Conservation (phyloP, 192 early-diverging fungal genomes). For the Coemansia sp. region DNA sequence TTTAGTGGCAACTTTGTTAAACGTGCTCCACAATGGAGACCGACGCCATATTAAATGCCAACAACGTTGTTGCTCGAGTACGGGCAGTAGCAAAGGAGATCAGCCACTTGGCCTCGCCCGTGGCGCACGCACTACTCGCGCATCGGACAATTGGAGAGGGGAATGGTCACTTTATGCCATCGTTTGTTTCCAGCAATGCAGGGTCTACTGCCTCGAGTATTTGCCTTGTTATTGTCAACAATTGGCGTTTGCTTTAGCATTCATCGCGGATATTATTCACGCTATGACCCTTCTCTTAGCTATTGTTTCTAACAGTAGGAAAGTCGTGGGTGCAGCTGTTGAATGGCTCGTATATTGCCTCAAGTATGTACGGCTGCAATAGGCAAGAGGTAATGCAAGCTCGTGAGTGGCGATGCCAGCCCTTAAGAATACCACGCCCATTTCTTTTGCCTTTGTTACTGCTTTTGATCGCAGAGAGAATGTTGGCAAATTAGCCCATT, state of each 20-base stretch:
- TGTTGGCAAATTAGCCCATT: neutral
- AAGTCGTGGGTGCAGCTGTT: too few relatives aligned
- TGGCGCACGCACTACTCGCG: neutral
- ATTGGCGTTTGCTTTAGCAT: neutral
- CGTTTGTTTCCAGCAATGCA: neutral
- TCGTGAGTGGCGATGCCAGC: too few relatives aligned
- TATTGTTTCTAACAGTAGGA: too few relatives aligned
- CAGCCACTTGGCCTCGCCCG: neutral
- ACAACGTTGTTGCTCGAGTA: neutral
- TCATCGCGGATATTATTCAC: too few relatives aligned
- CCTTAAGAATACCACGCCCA: too few relatives aligned
- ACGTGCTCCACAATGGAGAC: neutral
- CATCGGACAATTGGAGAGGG: neutral
- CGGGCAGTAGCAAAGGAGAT: neutral
- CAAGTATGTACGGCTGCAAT: too few relatives aligned
- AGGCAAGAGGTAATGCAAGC: too few relatives aligned
- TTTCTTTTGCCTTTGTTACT: too few relatives aligned
- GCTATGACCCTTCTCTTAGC: too few relatives aligned
- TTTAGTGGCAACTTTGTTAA: constrained; percentile 1
- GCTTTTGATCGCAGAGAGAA: too few relatives aligned
- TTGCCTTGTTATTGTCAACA: neutral
- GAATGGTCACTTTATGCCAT: too few relatives aligned
- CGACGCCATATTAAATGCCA: constrained; percentile 7
- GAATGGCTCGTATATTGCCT: too few relatives aligned
- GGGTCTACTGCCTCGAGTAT: neutral